Conservation (phyloP, 2,329 filamentous ascomycete genomes). For the Arthrobotrys megalospora region DNA sequence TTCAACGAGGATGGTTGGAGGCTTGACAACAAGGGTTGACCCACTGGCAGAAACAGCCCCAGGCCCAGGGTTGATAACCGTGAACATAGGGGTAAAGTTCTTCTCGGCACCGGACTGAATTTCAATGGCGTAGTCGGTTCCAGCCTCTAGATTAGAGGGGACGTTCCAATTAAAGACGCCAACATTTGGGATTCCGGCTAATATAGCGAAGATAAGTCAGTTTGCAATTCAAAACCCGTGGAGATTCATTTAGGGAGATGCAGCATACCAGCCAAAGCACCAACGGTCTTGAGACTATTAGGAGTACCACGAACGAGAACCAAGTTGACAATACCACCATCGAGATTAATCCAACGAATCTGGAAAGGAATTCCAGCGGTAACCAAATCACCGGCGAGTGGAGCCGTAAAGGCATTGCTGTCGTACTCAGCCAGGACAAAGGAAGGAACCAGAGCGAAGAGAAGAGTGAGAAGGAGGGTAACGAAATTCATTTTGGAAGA, state of each 20-base stretch:
- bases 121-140: constrained; percentile 63
- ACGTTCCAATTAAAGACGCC: constrained; percentile 63
- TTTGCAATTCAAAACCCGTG: not conserved
- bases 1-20: constrained; percentile 34
- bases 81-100: constrained; percentile 64
- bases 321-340: constrained; percentile 61
- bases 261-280: constrained; percentile 62
- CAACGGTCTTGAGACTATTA: constrained; percentile 58
- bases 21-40: not conserved
- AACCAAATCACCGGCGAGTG: constrained; percentile 49
- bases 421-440: constrained; percentile 41
- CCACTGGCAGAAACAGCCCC: not conserved
- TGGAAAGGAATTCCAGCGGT: constrained; percentile 50
- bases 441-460: constrained; percentile 36
- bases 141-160: constrained; percentile 46
- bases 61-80: constrained; percentile 41
- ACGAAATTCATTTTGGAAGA: constrained; percentile 49
- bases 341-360: constrained; percentile 54
- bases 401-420: constrained; percentile 50
- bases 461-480: constrained; percentile 49
- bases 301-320: constrained; percentile 61
- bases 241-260: not conserved
- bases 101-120: constrained; percentile 60
- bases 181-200: constrained; percentile 62
- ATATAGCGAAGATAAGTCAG: not conserved